Conservation (phyloP, 2,329 filamentous ascomycete genomes). For the Pseudogymnoascus verrucosus region DNA sequence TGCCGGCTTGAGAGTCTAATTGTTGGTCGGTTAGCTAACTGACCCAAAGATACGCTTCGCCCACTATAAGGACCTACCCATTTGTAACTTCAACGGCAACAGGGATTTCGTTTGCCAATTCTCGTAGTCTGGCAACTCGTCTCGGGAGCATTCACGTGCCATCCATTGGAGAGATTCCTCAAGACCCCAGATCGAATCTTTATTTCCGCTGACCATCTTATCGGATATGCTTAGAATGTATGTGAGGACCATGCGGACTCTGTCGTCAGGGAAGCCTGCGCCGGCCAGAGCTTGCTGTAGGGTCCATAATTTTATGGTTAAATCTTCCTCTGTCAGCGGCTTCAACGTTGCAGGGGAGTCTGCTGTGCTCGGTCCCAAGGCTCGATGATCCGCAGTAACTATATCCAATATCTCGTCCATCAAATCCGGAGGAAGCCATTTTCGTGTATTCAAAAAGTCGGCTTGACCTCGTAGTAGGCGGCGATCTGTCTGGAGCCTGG, state of each 20-base stretch:
- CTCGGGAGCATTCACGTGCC: slow-evolving; percentile 62
- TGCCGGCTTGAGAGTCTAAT: slow-evolving; percentile 26
- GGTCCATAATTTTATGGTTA: slow-evolving; percentile 75
- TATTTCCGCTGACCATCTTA: slow-evolving; percentile 46
- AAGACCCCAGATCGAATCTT: slow-evolving; percentile 72
- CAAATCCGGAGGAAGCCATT: slow-evolving; percentile 75
- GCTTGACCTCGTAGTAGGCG: slow-evolving; percentile 74
- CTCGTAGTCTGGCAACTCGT: slow-evolving; percentile 67
- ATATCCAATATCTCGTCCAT: slow-evolving; percentile 70
- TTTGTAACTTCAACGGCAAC: slow-evolving; percentile 21
- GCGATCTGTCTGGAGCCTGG: slow-evolving; percentile 75
- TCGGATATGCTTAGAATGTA: slow-evolving; percentile 60
- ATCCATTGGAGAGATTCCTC: slow-evolving; percentile 88
- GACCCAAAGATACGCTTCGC: neutral
- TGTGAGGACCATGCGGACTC: slow-evolving; percentile 55
- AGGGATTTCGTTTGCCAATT: slow-evolving; percentile 29
- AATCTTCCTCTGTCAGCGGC: slow-evolving; percentile 64
- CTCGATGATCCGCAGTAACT: slow-evolving; percentile 57
- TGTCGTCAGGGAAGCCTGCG: slow-evolving; percentile 58
- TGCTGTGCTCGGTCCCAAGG: slow-evolving; percentile 32
- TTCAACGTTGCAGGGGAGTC: slow-evolving; percentile 31
- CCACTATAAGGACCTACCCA: slow-evolving; percentile 19
- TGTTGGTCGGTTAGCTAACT: slow-evolving; percentile 12
- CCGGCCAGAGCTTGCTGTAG: slow-evolving; percentile 64
- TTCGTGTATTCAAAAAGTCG: slow-evolving; percentile 59